Percentiles rank a stretch among this genome's conserved stretches.
phyloP scores from a whole-genome alignment of 192 early-diverging fungal species.

The Entrophospora sp. region DNA sequence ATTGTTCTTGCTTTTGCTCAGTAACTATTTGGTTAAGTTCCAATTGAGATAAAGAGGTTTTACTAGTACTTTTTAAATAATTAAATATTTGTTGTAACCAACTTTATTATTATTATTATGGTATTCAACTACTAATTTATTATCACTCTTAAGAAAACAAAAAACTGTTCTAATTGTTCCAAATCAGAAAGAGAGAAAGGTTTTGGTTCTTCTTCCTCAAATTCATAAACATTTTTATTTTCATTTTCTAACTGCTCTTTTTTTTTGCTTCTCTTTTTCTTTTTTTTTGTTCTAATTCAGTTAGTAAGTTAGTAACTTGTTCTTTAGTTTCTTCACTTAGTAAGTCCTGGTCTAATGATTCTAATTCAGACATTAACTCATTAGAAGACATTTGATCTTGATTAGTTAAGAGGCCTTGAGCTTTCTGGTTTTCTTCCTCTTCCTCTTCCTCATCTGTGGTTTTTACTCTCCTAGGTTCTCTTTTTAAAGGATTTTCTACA shows the following conservation, averaged over 20 bases:
- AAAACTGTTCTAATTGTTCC: constrained; percentile 6
- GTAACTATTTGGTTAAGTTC: too few relatives aligned
- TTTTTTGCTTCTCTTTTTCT: not conserved
- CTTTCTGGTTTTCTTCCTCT: not conserved
- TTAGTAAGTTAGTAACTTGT: too few relatives aligned
- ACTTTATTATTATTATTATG: constrained; percentile 3
- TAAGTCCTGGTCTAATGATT: too few relatives aligned
- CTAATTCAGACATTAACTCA: not conserved
- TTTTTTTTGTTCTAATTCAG: not conserved
- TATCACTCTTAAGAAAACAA: too few relatives aligned
- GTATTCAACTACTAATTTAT: too few relatives aligned
- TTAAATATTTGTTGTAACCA: constrained; percentile 7
- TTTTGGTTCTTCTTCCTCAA: not conserved
- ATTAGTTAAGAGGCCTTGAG: not conserved
- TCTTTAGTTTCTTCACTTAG: too few relatives aligned
- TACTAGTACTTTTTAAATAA: constrained; percentile 1
- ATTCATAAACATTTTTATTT: not conserved
- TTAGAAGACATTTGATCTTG: not conserved
- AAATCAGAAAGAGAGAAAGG: constrained; percentile 4
- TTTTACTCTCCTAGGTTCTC: too few relatives aligned
- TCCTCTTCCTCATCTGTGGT: too few relatives aligned
- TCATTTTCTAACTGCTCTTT: not conserved
- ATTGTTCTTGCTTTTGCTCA: too few relatives aligned
- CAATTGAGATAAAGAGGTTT: too few relatives aligned
- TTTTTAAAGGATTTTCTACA: too few relatives aligned